Conservation (phyloP, 352 stramenopile genomes). For the Globisporangium viniferum region DNA sequence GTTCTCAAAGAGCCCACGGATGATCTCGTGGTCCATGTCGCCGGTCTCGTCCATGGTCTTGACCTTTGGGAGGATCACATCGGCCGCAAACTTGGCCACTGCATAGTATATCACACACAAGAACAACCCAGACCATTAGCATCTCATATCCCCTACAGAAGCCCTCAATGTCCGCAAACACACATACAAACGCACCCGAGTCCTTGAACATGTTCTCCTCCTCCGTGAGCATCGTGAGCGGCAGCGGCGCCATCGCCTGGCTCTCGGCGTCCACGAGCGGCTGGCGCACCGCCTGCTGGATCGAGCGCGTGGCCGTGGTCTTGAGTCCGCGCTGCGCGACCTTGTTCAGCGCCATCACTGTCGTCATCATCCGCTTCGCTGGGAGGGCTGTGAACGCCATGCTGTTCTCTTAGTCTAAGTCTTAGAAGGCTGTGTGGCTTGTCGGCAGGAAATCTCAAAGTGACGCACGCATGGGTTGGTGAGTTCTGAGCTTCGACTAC, state of each 20-base stretch:
- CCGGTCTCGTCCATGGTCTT: conserved; percentile 91
- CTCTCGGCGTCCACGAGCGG: background rate
- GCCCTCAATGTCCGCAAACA: background rate
- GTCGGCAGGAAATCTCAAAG: too few relatives aligned
- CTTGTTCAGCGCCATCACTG: too few relatives aligned
- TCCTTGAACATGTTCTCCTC: conserved; percentile 84
- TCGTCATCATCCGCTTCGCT: too few relatives aligned
- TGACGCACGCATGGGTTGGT: too few relatives aligned
- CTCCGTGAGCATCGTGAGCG: conserved; percentile 67
- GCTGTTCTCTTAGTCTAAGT: too few relatives aligned
- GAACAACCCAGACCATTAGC: background rate
- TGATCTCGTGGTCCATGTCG: conserved; percentile 85
- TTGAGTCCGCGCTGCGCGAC: background rate
- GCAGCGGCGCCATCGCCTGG: conserved; percentile 17
- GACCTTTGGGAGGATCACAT: conserved; percentile 83
- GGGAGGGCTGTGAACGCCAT: too few relatives aligned
- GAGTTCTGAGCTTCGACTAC: too few relatives aligned
- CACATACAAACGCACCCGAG: conserved; percentile 40
- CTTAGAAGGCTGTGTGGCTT: too few relatives aligned
- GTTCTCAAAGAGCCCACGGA: conserved; percentile 90
- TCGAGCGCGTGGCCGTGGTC: conserved; percentile 1
- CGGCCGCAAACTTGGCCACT: conserved; percentile 84
- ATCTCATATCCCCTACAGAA: background rate
- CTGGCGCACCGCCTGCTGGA: conserved; percentile 12
- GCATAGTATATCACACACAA: background rate